A percentile compares a stretch with the other conserved stretches of the same genome.
Evolutionary conservation across 805 yeast species (phyloP).

Genomic region (Ogataea trehaloabstinens): DNA sequence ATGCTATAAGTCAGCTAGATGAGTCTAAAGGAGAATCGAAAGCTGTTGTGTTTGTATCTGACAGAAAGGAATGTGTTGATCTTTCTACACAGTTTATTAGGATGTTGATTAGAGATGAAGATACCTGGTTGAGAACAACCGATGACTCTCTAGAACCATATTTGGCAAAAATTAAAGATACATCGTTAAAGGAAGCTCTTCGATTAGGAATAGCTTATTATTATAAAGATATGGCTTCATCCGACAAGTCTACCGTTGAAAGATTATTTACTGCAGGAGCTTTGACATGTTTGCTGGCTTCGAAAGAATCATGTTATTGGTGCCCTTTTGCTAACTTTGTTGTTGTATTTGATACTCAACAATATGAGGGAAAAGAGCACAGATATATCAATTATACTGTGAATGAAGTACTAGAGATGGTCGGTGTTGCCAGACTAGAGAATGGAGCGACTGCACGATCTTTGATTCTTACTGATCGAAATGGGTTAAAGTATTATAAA

Average conservation of each 20-base stretch:
- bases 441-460: constrained; percentile 39
- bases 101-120: constrained; percentile 31
- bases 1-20: constrained; percentile 36
- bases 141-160: constrained; percentile 38
- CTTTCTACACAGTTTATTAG: constrained; percentile 45
- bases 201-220: constrained; percentile 62
- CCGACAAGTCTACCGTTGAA: constrained; percentile 56
- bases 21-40: constrained; percentile 30
- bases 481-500: constrained; percentile 61
- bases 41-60: constrained; percentile 56
- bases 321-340: constrained; percentile 56
- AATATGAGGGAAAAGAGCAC: constrained; percentile 71
- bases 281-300: constrained; percentile 56
- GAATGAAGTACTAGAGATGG: constrained; percentile 63
- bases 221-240: constrained; percentile 53
- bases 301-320: constrained; percentile 52
- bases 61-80: constrained; percentile 52
- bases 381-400: constrained; percentile 67
- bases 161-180: constrained; percentile 46
- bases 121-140: constrained; percentile 41
- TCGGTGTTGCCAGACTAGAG: constrained; percentile 39
- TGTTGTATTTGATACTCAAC: constrained; percentile 67
- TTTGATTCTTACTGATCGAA: constrained; percentile 53
- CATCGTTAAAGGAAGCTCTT: constrained; percentile 41
- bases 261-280: constrained; percentile 49